phyloP scores from a whole-genome alignment of 306 rosid species.

The Leucaena leucocephala region DNA sequence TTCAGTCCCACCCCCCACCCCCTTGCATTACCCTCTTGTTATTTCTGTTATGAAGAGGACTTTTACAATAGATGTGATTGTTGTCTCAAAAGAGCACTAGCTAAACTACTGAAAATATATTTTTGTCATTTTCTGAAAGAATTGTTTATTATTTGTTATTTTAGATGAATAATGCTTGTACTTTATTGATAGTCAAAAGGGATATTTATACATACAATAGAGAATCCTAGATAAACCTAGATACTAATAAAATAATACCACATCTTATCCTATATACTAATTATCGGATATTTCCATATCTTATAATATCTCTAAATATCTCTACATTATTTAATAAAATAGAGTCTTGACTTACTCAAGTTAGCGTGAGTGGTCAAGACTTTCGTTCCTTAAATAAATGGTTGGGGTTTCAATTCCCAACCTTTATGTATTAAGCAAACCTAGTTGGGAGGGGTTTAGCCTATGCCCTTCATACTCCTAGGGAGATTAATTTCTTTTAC shows the following conservation, averaged over 20 bases:
- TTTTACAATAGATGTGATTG: slow-evolving; percentile 6
- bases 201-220: too few species aligned
- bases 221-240: too few species aligned
- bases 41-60: neutral
- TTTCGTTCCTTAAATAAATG: neutral
- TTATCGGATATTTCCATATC: too few species aligned
- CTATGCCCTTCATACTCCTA: neutral
- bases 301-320: too few species aligned
- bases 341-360: neutral
- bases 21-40: neutral
- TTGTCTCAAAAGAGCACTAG: neutral
- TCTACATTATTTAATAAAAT: slow-evolving; percentile 1
- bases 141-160: neutral
- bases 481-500: neutral
- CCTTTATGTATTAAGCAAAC: neutral
- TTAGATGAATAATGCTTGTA: too few species aligned
- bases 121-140: slow-evolving; percentile 18
- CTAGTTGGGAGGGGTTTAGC: neutral
- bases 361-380: neutral
- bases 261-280: too few species aligned
- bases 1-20: neutral
- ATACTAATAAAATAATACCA: too few species aligned
- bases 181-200: too few species aligned
- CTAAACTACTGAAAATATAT: neutral
- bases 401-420: neutral